These are phyloP conservation scores for Paecilomyces fulvus DNA, from an alignment of 2,329 filamentous ascomycete species.

Conservation along the genomic window DNA sequence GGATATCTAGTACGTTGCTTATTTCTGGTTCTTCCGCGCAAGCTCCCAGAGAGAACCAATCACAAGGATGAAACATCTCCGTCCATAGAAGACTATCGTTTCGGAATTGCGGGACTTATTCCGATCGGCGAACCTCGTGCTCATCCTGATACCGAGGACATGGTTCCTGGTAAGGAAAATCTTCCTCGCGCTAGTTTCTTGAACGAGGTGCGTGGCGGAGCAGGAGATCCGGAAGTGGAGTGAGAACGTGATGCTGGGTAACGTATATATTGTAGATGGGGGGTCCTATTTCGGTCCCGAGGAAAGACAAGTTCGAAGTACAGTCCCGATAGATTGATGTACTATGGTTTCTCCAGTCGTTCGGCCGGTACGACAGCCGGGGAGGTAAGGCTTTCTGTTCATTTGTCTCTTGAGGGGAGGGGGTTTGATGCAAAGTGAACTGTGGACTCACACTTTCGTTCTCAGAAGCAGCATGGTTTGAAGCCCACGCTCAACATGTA, in stretches of 20 bases:
- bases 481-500: neutral
- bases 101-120: neutral
- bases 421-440: neutral
- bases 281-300: neutral
- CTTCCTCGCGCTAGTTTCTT: neutral
- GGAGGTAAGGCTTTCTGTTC: neutral
- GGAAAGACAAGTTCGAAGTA: neutral
- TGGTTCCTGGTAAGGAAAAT: neutral
- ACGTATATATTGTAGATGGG: neutral
- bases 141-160: neutral
- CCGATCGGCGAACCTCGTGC: neutral
- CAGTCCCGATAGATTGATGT: neutral
- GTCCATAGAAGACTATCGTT: neutral
- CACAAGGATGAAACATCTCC: neutral
- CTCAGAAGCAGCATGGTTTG: neutral
- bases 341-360: neutral
- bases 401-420: neutral
- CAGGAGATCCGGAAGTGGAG: neutral
- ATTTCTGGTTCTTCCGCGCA: neutral
- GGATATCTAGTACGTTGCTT: neutral
- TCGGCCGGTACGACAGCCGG: neutral
- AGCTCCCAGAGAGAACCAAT: neutral
- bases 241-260: too few species aligned
- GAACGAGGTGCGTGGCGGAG: neutral
- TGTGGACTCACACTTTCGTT: neutral